These are phyloP conservation scores for Testicularia cyperi DNA, from an alignment of 1,284 basidiomycete species.

Conservation along the genomic window DNA sequence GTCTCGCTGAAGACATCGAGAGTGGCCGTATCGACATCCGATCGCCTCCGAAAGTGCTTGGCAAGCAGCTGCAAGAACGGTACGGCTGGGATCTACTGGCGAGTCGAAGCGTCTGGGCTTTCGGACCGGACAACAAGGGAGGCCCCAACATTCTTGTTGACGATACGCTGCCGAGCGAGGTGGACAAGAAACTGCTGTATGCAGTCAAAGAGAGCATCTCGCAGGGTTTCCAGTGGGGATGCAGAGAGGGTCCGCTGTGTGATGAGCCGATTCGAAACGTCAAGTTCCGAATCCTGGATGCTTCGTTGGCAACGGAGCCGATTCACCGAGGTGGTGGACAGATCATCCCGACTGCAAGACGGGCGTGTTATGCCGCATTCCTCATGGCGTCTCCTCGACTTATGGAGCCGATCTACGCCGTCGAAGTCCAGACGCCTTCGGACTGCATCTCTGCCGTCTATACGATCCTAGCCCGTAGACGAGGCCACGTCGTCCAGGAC, in stretches of 20 bases:
- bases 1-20: slow-evolving; percentile 58
- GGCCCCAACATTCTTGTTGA: slow-evolving; percentile 92
- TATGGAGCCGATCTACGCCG: slow-evolving; percentile 95
- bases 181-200: slow-evolving; percentile 87
- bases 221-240: slow-evolving; percentile 99
- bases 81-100: slow-evolving; percentile 98
- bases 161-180: slow-evolving; percentile 92
- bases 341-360: slow-evolving; percentile 93
- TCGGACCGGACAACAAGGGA: slow-evolving; percentile 86
- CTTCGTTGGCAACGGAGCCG: slow-evolving; percentile 85
- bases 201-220: slow-evolving; percentile 92
- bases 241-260: slow-evolving; percentile 92
- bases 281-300: slow-evolving; percentile 92
- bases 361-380: slow-evolving; percentile 99
- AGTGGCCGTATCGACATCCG: slow-evolving; percentile 40
- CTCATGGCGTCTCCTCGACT: slow-evolving; percentile 69
- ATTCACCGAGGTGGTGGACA: slow-evolving; percentile 98
- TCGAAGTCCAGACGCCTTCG: slow-evolving; percentile 97
- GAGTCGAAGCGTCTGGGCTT: slow-evolving; percentile 98
- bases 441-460: slow-evolving; percentile 97
- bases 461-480: slow-evolving; percentile 89
- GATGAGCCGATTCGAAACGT: slow-evolving; percentile 99
- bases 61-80: slow-evolving; percentile 64
- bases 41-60: slow-evolving; percentile 49
- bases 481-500: slow-evolving; percentile 97